phyloP scores from a whole-genome alignment of 352 stramenopile genomes.

The Globisporangium irregulare region DNA sequence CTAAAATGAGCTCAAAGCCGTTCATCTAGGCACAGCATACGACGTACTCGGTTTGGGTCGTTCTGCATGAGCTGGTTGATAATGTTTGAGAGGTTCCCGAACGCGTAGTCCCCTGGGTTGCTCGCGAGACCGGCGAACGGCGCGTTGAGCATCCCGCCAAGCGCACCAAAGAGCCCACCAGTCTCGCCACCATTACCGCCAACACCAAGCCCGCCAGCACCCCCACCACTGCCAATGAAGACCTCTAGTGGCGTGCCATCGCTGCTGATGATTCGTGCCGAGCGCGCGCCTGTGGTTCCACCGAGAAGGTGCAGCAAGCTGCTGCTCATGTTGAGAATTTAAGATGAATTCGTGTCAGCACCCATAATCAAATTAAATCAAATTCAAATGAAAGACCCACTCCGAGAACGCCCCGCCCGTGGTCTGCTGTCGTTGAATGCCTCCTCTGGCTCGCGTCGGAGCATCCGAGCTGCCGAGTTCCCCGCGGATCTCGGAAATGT shows the following conservation, averaged over 20 bases:
- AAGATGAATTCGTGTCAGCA: neutral
- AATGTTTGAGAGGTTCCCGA: slow-evolving; percentile 79
- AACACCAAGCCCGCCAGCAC: slow-evolving; percentile 18
- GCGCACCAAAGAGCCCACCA: slow-evolving; percentile 52
- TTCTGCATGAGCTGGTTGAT: slow-evolving; percentile 91
- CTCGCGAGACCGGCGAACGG: slow-evolving; percentile 24
- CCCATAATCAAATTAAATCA: neutral
- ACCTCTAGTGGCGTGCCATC: slow-evolving; percentile 73
- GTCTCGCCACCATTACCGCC: slow-evolving; percentile 32
- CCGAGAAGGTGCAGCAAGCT: slow-evolving; percentile 55
- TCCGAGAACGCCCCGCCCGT: slow-evolving; percentile 14
- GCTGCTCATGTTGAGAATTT: slow-evolving; percentile 2
- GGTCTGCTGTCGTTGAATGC: slow-evolving; percentile 12
- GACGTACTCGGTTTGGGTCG: slow-evolving; percentile 75
- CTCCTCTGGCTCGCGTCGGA: slow-evolving; percentile 12
- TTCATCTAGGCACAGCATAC: neutral
- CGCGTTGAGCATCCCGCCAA: slow-evolving; percentile 50
- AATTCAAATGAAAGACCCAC: slow-evolving; percentile 5
- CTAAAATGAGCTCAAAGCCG: neutral
- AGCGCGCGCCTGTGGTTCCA: slow-evolving; percentile 25
- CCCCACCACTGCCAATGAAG: slow-evolving; percentile 50
- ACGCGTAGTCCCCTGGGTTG: slow-evolving; percentile 80
- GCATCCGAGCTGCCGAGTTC: slow-evolving; percentile 26
- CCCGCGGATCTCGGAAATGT: slow-evolving; percentile 29
- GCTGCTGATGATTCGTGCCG: slow-evolving; percentile 57